Base-by-base conservation (phyloP, 768 basidiomycete species). In the Boletus sp. region DNA sequence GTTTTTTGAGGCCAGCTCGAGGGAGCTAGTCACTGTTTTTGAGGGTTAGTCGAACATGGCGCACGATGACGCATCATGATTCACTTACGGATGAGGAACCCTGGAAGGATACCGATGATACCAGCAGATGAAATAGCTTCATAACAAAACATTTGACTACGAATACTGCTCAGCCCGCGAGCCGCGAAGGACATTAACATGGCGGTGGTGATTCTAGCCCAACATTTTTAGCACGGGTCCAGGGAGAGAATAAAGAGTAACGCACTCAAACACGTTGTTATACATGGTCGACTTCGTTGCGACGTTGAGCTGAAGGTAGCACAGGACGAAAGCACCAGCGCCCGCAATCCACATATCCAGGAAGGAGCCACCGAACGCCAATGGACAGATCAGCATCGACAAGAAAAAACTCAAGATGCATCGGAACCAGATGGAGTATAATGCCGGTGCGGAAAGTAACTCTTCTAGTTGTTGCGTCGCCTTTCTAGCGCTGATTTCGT, bases 91-190 rank as follows among this genome's bases (percentile, higher is more conserved):
- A 92, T 90, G 49, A 92, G 79, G 72, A 88, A 94, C 1, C 91
- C 93, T n/a, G 93, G 93, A 45, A 95, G 80, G 58, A 96, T 93
- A 37, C 90, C 85, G 33, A 95, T 90, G 54, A 95, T 90, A 28
- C 86, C 86, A 50, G 92, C 81, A 8, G 91, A 93, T 1, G 94
- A 94, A 56, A 96, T 89, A 4, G 94, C 90, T 3, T 91, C 88
- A 68, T 95, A 97, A 69, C 94, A 97, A 73, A 97, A 96, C 49
- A 90, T 79, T 48, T 86, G 80, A 49, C 79, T 82, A 17, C 81
- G 81, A 56, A 93, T 91, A 60, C 87, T 89, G 58, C 91, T 89
- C 35, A 97, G 74, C 9, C 86, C 93, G 45, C 94, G 86, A 40
- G 93, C 88, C 30, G 78, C 73, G 66, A 94, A 91, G 0, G 92